Evolutionary conservation across 2,329 filamentous ascomycete species (phyloP).

Genomic region (Grosmannia serpens): DNA sequence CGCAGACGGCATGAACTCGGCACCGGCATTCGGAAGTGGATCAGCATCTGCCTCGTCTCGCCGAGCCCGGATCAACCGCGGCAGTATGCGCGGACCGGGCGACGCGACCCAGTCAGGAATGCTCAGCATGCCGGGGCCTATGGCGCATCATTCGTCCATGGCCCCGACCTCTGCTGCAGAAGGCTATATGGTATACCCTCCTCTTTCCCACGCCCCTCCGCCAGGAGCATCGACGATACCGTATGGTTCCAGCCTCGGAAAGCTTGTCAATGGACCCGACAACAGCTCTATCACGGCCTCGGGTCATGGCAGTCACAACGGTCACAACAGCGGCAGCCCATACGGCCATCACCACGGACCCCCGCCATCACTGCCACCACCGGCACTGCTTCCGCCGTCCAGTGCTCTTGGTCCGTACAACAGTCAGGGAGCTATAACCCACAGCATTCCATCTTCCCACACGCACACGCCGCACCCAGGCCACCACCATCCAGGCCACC

Average conservation of each 20-base stretch:
- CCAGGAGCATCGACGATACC: neutral
- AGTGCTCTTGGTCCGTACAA: neutral
- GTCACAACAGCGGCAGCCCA: neutral
- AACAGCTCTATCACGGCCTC: neutral
- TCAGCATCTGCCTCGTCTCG: neutral
- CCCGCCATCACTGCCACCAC: neutral
- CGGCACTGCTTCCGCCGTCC: neutral
- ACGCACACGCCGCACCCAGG: neutral
- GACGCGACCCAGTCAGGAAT: neutral
- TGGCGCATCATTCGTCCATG: neutral
- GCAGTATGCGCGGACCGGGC: neutral
- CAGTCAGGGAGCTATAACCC: neutral
- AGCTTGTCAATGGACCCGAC: neutral
- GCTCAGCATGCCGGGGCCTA: neutral
- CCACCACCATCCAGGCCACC: neutral
- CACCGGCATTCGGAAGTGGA: neutral
- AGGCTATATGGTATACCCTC: neutral
- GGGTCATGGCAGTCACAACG: neutral
- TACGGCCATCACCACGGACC: neutral
- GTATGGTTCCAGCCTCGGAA: neutral
- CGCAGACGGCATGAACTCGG: conserved; percentile 6
- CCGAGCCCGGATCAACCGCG: neutral
- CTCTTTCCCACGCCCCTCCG: neutral
- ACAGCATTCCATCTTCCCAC: neutral
- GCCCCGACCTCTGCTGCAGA: neutral